A percentile compares a stretch with the other conserved stretches of the same genome.
Evolutionary conservation across 169 alveolate species (phyloP).

Genomic region (Plasmodium yoelii): DNA sequence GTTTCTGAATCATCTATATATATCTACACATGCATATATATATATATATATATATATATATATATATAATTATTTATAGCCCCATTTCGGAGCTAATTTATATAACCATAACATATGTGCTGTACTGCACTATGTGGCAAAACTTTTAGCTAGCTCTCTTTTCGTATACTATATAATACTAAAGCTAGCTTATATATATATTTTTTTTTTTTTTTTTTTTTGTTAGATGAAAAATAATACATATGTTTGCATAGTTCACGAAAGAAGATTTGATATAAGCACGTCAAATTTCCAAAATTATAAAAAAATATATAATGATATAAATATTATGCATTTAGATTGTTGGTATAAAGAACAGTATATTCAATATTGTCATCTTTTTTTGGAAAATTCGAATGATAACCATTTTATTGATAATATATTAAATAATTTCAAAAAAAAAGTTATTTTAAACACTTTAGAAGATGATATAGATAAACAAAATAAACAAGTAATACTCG

Average conservation of each 20-base stretch:
- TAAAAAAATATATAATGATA: conserved; percentile 62
- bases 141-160: not conserved
- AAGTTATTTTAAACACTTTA: conserved; percentile 57
- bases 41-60: not conserved
- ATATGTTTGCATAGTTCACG: conserved; percentile 68
- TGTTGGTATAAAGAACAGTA: conserved; percentile 69
- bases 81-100: not conserved
- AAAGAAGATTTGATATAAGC: conserved; percentile 43
- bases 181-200: not conserved
- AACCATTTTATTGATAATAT: conserved; percentile 73
- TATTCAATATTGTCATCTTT: conserved; percentile 35
- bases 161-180: not conserved
- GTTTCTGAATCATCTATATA: not conserved
- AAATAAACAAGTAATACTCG: not conserved
- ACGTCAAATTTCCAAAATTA: conserved; percentile 35
- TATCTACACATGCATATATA: not conserved
- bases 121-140: not conserved
- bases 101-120: not conserved
- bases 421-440: conserved; percentile 59
- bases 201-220: not conserved
- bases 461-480: conserved; percentile 65
- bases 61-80: not conserved
- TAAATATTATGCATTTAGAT: conserved; percentile 46
- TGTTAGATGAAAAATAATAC: conserved; percentile 67
- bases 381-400: conserved; percentile 37